A percentile compares a stretch with the other conserved stretches of the same genome.
Conservation (phyloP, 352 stramenopile species). For the Phytophthora constricta region DNA sequence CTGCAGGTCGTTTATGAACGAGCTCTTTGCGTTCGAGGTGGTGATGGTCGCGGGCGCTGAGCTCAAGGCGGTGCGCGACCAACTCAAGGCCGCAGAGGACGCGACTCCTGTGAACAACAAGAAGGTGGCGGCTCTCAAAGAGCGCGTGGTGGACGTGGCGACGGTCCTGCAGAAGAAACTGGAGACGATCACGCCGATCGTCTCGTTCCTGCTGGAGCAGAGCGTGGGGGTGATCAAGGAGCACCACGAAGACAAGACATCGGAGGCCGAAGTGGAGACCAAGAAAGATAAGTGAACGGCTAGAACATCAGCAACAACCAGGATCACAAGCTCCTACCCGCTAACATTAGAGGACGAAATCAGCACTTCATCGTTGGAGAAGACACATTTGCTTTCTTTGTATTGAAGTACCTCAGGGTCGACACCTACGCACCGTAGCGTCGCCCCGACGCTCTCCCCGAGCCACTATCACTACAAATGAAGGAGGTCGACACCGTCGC, state of each 20-base stretch:
- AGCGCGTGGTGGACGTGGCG: slow-evolving; percentile 61
- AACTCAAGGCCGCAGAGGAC: slow-evolving; percentile 51
- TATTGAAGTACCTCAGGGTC: slow-evolving; percentile 54
- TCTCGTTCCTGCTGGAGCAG: slow-evolving; percentile 65
- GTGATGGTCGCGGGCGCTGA: slow-evolving; percentile 67
- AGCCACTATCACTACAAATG: slow-evolving; percentile 50
- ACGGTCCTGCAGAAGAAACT: slow-evolving; percentile 65
- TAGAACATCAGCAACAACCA: no score
- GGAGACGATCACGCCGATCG: slow-evolving; percentile 58
- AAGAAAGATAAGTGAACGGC: slow-evolving; percentile 69
- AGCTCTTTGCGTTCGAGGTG: slow-evolving; percentile 71
- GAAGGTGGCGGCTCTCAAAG: slow-evolving; percentile 55
- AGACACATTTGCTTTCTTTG: slow-evolving; percentile 30
- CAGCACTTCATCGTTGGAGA: no score
- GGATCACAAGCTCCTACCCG: no score
- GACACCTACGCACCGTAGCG: slow-evolving; percentile 93
- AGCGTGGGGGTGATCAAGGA: slow-evolving; percentile 56
- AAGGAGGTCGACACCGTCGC: slow-evolving; percentile 89
- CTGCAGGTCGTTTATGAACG: slow-evolving; percentile 62
- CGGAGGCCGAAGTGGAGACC: slow-evolving; percentile 12
- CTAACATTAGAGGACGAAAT: no score
- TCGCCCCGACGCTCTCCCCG: slow-evolving; percentile 83
- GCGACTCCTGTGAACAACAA: slow-evolving; percentile 47
- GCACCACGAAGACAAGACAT: slow-evolving; percentile 22
- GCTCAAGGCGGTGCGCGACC: slow-evolving; percentile 65